phyloP scores from a whole-genome alignment of 768 basidiomycete species.

The Mycena vulgaris region DNA sequence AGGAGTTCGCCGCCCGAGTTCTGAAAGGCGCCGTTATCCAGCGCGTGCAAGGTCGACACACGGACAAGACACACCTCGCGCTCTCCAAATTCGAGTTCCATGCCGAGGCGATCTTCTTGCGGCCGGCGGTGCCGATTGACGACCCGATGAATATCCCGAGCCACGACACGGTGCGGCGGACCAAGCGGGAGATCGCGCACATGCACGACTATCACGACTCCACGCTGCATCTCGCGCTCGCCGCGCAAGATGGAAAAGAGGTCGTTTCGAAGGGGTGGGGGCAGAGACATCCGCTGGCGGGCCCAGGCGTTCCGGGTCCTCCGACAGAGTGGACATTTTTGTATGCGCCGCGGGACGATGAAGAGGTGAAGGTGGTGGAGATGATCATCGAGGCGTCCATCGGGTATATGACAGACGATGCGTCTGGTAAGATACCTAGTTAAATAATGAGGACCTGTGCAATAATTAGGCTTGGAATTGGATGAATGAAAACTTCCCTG shows the following conservation, averaged over 20 bases:
- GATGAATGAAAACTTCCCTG: too few species aligned
- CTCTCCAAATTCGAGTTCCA: conserved; percentile 37
- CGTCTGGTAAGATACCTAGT: background rate
- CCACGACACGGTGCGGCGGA: conserved; percentile 36
- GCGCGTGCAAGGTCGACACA: conserved; percentile 32
- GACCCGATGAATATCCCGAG: conserved; percentile 34
- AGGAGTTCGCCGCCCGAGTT: conserved; percentile 5
- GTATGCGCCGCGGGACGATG: conserved; percentile 32
- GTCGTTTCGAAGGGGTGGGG: conserved; percentile 35
- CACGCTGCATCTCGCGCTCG: conserved; percentile 33
- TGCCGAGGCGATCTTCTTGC: conserved; percentile 34
- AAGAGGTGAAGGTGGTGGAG: conserved; percentile 32
- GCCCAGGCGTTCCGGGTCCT: conserved; percentile 32
- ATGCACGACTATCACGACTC: conserved; percentile 37
- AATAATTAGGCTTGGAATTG: too few species aligned
- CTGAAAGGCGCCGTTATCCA: conserved; percentile 24
- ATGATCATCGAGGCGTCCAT: conserved; percentile 30
- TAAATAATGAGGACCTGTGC: too few species aligned
- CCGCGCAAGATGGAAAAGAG: conserved; percentile 32
- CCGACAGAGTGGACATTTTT: conserved; percentile 36
- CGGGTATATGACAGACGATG: conserved; percentile 32
- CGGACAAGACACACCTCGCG: conserved; percentile 26
- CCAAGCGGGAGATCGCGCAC: conserved; percentile 36
- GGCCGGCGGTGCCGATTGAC: conserved; percentile 27
- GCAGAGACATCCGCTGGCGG: conserved; percentile 33